A percentile compares a stretch with the other conserved stretches of the same genome.
phyloP scores from a whole-genome alignment of 1,284 basidiomycete species.

The Ustilago xerochloae region DNA sequence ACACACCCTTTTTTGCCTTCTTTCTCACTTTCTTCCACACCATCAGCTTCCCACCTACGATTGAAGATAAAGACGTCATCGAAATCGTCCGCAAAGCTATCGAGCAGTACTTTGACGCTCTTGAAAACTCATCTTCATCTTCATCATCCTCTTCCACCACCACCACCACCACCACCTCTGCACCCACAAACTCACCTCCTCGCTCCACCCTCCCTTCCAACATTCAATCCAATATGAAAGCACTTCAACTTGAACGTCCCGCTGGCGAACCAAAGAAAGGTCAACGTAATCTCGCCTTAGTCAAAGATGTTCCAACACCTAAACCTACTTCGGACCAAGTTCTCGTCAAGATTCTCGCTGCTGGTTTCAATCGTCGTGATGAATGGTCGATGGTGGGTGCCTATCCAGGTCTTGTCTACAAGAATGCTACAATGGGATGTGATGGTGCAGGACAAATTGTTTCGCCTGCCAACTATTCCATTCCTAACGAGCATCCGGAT shows the following conservation, averaged over 20 bases:
- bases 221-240: slow-evolving; percentile 45
- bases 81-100: slow-evolving; percentile 42
- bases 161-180: not conserved
- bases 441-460: slow-evolving; percentile 73
- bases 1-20: slow-evolving; percentile 1
- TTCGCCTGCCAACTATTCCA: slow-evolving; percentile 5
- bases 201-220: not conserved
- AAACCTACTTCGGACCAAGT: slow-evolving; percentile 38
- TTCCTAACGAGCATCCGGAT: slow-evolving; percentile 40
- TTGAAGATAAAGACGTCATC: slow-evolving; percentile 54
- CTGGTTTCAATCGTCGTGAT: slow-evolving; percentile 82
- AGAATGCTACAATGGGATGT: slow-evolving; percentile 75
- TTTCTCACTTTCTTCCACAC: not conserved
- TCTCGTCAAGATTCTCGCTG: slow-evolving; percentile 71
- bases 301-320: slow-evolving; percentile 50
- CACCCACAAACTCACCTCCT: not conserved
- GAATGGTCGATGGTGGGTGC: slow-evolving; percentile 79
- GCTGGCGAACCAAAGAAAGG: slow-evolving; percentile 47
- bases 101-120: slow-evolving; percentile 48
- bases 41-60: slow-evolving; percentile 50
- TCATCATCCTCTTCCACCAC: not conserved
- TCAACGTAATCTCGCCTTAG: slow-evolving; percentile 41
- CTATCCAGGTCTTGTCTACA: slow-evolving; percentile 77
- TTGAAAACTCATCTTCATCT: slow-evolving; percentile 7
- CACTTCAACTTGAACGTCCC: slow-evolving; percentile 55